Conservation (phyloP, 2,329 filamentous ascomycete genomes). For the Coniochaeta sp. region DNA sequence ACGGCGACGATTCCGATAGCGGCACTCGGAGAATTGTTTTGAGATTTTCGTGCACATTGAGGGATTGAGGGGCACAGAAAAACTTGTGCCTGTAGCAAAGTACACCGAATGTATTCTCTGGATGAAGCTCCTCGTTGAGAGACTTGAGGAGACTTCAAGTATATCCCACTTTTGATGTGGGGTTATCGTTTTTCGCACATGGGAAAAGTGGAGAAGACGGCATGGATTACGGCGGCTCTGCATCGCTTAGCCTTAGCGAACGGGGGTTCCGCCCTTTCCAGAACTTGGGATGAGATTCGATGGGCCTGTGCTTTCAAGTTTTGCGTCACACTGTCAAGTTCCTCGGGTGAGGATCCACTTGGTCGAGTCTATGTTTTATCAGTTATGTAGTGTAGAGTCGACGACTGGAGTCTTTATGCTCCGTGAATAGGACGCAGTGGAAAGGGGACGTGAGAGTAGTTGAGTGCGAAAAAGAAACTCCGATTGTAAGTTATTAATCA, state of each 20-base stretch:
- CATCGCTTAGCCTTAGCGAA: not conserved
- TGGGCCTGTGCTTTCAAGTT: not conserved
- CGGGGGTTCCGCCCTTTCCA: not conserved
- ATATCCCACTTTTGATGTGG: not conserved
- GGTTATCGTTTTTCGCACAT: not conserved
- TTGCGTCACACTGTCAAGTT: not conserved
- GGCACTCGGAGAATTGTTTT: no score
- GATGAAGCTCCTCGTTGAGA: not conserved
- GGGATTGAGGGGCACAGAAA: not conserved
- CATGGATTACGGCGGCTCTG: conserved; percentile 1
- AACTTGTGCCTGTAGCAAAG: not conserved
- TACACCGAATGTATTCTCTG: not conserved
- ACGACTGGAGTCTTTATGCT: no score
- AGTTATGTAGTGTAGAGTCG: no score
- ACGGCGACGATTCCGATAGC: conserved; percentile 48
- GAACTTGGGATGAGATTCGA: not conserved
- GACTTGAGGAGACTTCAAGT: not conserved
- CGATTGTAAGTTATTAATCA: no score
- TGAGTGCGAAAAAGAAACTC: no score
- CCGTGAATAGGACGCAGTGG: no score
- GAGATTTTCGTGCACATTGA: not conserved
- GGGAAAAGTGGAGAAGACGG: not conserved
- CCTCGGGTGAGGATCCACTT: no score
- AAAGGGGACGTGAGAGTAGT: no score
- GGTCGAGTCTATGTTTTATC: no score